Evolutionary conservation across 805 yeast species (phyloP).

Genomic region (Gaillardinia entomophila): DNA sequence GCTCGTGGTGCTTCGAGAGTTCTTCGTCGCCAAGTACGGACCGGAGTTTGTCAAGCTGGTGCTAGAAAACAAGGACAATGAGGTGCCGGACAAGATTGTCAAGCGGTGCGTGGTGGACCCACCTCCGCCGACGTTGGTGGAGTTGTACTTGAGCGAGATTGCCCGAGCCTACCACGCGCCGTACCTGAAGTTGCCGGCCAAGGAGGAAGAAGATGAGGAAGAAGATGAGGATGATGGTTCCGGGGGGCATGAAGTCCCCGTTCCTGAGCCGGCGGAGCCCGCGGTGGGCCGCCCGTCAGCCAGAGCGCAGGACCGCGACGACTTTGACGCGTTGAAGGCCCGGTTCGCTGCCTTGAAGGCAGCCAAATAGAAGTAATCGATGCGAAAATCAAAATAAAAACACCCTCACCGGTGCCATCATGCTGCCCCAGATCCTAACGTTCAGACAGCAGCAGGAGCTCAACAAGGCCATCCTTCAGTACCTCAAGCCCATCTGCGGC

Average conservation of each 20-base stretch:
- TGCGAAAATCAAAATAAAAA: neutral
- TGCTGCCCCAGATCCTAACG: slow-evolving; percentile 20
- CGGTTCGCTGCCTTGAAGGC: slow-evolving; percentile 70
- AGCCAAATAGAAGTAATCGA: neutral
- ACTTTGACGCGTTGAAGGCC: slow-evolving; percentile 60
- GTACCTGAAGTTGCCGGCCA: slow-evolving; percentile 47
- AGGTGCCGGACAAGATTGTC: slow-evolving; percentile 63
- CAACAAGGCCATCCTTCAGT: slow-evolving; percentile 43
- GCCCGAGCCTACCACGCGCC: slow-evolving; percentile 76
- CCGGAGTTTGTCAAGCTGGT: slow-evolving; percentile 57
- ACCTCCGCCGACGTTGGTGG: slow-evolving; percentile 61
- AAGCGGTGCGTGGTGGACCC: slow-evolving; percentile 61
- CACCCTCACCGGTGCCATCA: neutral
- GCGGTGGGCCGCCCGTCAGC: slow-evolving; percentile 5
- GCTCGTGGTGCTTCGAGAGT: slow-evolving; percentile 52
- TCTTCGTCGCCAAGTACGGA: slow-evolving; percentile 60
- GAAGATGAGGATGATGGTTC: slow-evolving; percentile 16
- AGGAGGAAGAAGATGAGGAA: slow-evolving; percentile 13
- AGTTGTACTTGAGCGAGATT: slow-evolving; percentile 68
- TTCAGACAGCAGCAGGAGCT: slow-evolving; percentile 41
- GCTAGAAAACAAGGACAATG: slow-evolving; percentile 39
- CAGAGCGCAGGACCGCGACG: slow-evolving; percentile 29
- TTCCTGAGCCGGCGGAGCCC: slow-evolving; percentile 14
- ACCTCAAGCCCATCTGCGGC: slow-evolving; percentile 31
- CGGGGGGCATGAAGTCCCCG: slow-evolving; percentile 14